Evolutionary conservation across 148 eudicot genomes (phyloP).

Genomic region (Suaeda aralocaspica): DNA sequence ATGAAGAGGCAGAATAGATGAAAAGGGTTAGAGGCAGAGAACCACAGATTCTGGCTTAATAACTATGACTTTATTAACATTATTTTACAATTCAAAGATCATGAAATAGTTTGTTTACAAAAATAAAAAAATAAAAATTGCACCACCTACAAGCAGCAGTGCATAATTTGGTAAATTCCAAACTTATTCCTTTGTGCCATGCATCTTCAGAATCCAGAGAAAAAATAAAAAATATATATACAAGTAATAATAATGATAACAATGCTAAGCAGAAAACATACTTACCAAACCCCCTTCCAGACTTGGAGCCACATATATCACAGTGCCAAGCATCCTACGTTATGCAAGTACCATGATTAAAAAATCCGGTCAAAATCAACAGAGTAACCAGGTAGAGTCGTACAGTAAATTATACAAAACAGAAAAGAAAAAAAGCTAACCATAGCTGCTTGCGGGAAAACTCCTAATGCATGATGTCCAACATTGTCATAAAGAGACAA

Average conservation of each 20-base stretch:
- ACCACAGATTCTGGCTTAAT: neutral
- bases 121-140: neutral
- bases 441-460: constrained; percentile 83
- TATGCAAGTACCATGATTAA: constrained; percentile 17
- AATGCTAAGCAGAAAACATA: neutral
- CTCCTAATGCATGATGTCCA: constrained; percentile 82
- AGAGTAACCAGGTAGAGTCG: neutral
- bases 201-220: neutral
- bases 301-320: constrained; percentile 91
- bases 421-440: constrained; percentile 32
- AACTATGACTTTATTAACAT: neutral
- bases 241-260: neutral
- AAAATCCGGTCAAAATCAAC: neutral
- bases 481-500: constrained; percentile 83
- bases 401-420: neutral
- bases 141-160: neutral
- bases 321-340: constrained; percentile 96
- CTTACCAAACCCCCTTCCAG: constrained; percentile 97
- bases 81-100: neutral
- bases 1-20: neutral
- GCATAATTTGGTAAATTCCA: neutral
- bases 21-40: neutral
- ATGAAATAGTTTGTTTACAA: neutral
- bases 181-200: neutral
- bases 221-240: neutral